Conservation (phyloP, 2,329 filamentous ascomycete genomes). For the Calonectria hawksworthii region DNA sequence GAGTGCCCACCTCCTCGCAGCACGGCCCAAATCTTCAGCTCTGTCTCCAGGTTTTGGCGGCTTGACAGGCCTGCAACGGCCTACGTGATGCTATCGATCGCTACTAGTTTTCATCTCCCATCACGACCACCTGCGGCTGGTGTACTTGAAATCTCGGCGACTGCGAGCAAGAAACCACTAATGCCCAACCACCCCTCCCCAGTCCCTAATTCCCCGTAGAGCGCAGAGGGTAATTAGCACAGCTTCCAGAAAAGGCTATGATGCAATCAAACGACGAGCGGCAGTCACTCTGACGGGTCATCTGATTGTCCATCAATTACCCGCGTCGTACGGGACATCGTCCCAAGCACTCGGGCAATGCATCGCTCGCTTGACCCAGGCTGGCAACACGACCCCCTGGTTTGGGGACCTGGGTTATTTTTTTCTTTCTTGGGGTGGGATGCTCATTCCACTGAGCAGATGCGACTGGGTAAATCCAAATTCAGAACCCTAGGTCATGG, state of each 20-base stretch:
- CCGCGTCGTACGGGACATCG: slow-evolving; percentile 20
- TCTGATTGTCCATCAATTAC: slow-evolving; percentile 22
- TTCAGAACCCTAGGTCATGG: slow-evolving; percentile 12
- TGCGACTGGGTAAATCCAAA: slow-evolving; percentile 14
- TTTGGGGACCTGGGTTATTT: background rate
- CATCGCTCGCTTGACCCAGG: slow-evolving; percentile 33
- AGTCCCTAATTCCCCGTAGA: slow-evolving; percentile 1
- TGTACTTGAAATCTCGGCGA: slow-evolving; percentile 43
- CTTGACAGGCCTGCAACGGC: slow-evolving; percentile 4
- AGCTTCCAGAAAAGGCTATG: slow-evolving; percentile 19
- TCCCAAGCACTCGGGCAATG: slow-evolving; percentile 30
- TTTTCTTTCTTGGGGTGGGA: background rate
- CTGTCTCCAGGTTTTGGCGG: background rate
- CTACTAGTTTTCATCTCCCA: slow-evolving; percentile 40
- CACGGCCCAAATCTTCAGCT: slow-evolving; percentile 26
- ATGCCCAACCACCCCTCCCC: slow-evolving; percentile 11
- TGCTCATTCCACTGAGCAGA: slow-evolving; percentile 12
- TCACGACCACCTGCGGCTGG: slow-evolving; percentile 28
- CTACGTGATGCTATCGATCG: slow-evolving; percentile 18
- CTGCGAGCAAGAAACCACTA: slow-evolving; percentile 31
- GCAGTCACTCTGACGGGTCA: slow-evolving; percentile 17
- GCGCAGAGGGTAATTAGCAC: background rate
- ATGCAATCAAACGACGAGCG: slow-evolving; percentile 26
- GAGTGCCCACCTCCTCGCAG: slow-evolving; percentile 38
- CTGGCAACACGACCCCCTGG: slow-evolving; percentile 14